A percentile compares a stretch with the other conserved stretches of the same genome.
Evolutionary conservation across 2,329 filamentous ascomycete species (phyloP).

Genomic region (Keithomyces neogunnii): DNA sequence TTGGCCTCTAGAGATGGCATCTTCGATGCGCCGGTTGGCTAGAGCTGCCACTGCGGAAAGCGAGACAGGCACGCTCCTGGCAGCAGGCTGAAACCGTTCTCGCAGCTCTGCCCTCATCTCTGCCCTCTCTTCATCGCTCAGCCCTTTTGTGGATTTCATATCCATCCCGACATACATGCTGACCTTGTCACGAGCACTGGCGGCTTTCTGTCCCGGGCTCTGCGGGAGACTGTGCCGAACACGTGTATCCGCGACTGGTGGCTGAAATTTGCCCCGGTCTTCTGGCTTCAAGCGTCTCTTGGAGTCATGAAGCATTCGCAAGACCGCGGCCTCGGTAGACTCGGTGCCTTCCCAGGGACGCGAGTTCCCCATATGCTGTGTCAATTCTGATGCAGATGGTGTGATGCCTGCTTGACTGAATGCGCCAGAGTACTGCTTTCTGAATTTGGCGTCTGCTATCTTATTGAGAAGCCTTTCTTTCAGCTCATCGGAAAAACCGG

Average conservation of each 20-base stretch:
- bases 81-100: constrained; percentile 69
- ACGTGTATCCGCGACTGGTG: constrained; percentile 44
- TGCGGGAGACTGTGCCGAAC: constrained; percentile 29
- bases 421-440: constrained; percentile 37
- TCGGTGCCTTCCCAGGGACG: constrained; percentile 75
- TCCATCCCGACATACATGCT: constrained; percentile 41
- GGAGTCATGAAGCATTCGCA: constrained; percentile 79
- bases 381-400: constrained; percentile 44
- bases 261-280: constrained; percentile 36
- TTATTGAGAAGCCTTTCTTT: constrained; percentile 50
- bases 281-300: constrained; percentile 56
- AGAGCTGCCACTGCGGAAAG: constrained; percentile 71
- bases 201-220: constrained; percentile 38
- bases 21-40: constrained; percentile 86
- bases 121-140: constrained; percentile 66
- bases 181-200: constrained; percentile 49
- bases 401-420: constrained; percentile 41
- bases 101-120: constrained; percentile 64
- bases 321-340: constrained; percentile 60
- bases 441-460: constrained; percentile 46
- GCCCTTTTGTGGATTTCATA: constrained; percentile 35
- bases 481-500: constrained; percentile 55
- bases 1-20: constrained; percentile 84
- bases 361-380: constrained; percentile 57
- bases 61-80: constrained; percentile 64